Evolutionary conservation across 352 stramenopile species (phyloP), one percentile per base, ranked within the genome.

Genomic region (Phytophthora sansomeana): DNA sequence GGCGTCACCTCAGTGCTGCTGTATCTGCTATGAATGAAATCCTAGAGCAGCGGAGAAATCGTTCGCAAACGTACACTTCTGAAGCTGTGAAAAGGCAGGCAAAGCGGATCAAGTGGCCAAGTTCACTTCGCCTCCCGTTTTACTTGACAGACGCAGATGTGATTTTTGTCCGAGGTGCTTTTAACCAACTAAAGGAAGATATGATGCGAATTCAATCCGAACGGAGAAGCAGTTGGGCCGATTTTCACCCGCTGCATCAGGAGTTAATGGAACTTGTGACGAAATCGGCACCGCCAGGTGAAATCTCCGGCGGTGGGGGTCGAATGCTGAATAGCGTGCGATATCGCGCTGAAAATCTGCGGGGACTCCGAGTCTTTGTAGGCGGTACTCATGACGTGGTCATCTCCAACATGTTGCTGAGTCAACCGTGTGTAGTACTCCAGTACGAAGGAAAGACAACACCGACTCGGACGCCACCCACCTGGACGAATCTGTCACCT

Each of bases 401-500:
- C 16, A 70, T 86, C 29, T 21, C 50, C 0, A 72, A 92, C 42
- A 36, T 90, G 17, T 36, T 90, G 6, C 59, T 74, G 28, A 90
- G 81, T 44, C 74, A 81, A 13, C 80, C 83, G 0, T 80, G 71
- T 39, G 70, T 90, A 6, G 58, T 58, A 9, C 63, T 92, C 33
- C 72, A 77, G 26, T 77, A 77, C 35, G 80, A 90, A 47, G 80
- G 76, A 6, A 67, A 57, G 19, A 74, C 56, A 24, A 67, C 50
- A 4, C 16, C 50, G 17, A 86, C 59, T 10, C 62, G 76, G 24
- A 72, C 70, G 0, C 26, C 72, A 24, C 78, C 83, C 8, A 81
- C 61, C 1, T 92, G 83, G 81, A 86, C 69, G 35, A 87, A 83
- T 58, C 57, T 90, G 21, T 76, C 80, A 16, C 83, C 83, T 13